These are phyloP conservation scores for Plasmodium gaboni DNA, from an alignment of 169 alveolate species.

Conservation along the genomic window DNA sequence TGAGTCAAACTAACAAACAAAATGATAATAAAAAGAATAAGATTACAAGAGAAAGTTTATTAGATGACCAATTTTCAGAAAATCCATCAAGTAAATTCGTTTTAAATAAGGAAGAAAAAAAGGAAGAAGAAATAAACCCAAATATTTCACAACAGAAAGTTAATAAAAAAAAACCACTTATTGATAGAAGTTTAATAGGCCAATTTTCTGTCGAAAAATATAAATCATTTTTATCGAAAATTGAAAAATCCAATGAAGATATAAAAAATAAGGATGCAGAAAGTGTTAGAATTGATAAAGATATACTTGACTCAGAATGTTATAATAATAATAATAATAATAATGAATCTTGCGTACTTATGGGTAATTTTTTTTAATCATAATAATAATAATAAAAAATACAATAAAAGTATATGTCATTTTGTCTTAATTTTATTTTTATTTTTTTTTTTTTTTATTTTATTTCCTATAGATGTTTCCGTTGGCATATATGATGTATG, in stretches of 20 bases:
- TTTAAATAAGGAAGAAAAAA: conserved; percentile 21
- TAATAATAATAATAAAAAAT: neutral
- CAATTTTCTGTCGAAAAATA: conserved; percentile 33
- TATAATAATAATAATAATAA: conserved; percentile 39
- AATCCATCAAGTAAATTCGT: conserved; percentile 24
- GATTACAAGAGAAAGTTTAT: conserved; percentile 45
- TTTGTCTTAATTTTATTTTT: conserved; percentile 6
- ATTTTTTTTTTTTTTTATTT: conserved; percentile 7
- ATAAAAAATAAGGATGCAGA: conserved; percentile 56
- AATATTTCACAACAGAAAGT: conserved; percentile 12
- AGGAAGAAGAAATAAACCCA: neutral
- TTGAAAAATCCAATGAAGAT: conserved; percentile 69
- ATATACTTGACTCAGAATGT: conserved; percentile 36
- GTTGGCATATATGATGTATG: conserved; percentile 67
- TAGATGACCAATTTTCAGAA: conserved; percentile 63
- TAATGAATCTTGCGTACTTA: conserved; percentile 36
- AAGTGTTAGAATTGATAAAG: conserved; percentile 44
- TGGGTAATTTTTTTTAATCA: conserved; percentile 33
- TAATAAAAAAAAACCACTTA: conserved; percentile 36
- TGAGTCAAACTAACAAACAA: conserved; percentile 32
- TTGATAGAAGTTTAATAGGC: conserved; percentile 47
- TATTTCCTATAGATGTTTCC: conserved; percentile 58
- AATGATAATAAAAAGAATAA: conserved; percentile 6
- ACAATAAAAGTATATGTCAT: no score
- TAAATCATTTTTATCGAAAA: conserved; percentile 33